These are phyloP conservation scores for Starmerella sp. DNA, from an alignment of 805 yeast genomes.

Conservation along the genomic window DNA sequence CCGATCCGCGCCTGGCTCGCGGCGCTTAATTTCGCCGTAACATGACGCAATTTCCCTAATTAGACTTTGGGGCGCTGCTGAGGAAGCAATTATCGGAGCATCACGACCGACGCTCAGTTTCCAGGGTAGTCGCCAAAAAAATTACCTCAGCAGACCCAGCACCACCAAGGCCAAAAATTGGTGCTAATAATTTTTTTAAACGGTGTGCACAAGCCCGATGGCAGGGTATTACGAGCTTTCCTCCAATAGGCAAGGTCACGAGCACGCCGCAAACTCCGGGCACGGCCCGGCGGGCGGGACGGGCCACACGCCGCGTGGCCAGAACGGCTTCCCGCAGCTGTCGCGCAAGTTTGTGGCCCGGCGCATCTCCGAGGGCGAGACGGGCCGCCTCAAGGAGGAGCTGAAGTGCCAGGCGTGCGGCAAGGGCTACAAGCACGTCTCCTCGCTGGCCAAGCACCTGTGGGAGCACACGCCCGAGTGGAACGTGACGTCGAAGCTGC, in stretches of 20 bases:
- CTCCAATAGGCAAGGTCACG: background rate
- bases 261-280: background rate
- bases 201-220: background rate
- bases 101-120: background rate
- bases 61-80: background rate
- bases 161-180: background rate
- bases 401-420: conserved; percentile 85
- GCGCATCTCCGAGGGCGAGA: conserved; percentile 74
- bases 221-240: conserved; percentile 3
- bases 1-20: too few relatives aligned
- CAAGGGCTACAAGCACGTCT: conserved; percentile 79
- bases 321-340: conserved; percentile 18
- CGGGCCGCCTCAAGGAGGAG: conserved; percentile 74
- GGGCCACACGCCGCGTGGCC: conserved; percentile 1
- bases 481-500: conserved; percentile 71
- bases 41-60: background rate
- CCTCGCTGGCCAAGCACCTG: conserved; percentile 75
- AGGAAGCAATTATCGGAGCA: background rate
- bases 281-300: background rate
- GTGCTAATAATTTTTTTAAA: background rate
- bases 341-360: conserved; percentile 58
- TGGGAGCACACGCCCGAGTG: conserved; percentile 96
- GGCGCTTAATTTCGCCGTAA: background rate
- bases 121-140: conserved; percentile 4
- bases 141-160: conserved; percentile 4